Evolutionary conservation across 1,284 basidiomycete species (phyloP).

Genomic region (Stygiomarasmius scandens): DNA sequence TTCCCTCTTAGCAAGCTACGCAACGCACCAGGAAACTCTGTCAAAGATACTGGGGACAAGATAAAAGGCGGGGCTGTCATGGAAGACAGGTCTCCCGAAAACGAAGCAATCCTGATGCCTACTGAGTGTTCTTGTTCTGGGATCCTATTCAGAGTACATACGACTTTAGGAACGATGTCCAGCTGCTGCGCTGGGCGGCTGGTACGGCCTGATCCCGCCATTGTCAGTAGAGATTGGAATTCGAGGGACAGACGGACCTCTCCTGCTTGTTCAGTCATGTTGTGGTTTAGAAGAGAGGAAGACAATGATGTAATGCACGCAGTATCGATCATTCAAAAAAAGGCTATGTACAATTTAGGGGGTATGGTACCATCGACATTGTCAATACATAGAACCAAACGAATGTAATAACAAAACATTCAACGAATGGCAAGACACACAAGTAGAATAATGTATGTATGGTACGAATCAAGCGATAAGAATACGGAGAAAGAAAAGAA

Average conservation of each 20-base stretch:
- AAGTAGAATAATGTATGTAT: not conserved
- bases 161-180: slow-evolving; percentile 84
- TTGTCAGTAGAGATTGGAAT: not conserved
- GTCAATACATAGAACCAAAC: slow-evolving; percentile 11
- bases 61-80: slow-evolving; percentile 97
- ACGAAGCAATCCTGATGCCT: slow-evolving; percentile 66
- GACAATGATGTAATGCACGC: not conserved
- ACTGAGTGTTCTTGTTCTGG: slow-evolving; percentile 9
- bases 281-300: not conserved
- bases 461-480: not conserved
- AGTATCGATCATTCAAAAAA: not conserved
- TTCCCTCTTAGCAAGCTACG: too few relatives aligned
- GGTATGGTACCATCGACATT: slow-evolving; percentile 15
- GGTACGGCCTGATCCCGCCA: slow-evolving; percentile 62
- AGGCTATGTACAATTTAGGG: not conserved
- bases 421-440: slow-evolving; percentile 7
- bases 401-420: not conserved
- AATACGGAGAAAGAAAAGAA: slow-evolving; percentile 1
- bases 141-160: slow-evolving; percentile 37
- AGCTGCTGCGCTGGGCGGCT: slow-evolving; percentile 70
- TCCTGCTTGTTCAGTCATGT: slow-evolving; percentile 43
- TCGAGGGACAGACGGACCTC: slow-evolving; percentile 33
- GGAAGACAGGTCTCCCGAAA: slow-evolving; percentile 91
- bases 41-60: slow-evolving; percentile 82
- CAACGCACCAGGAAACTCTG: slow-evolving; percentile 82